Evolutionary conservation across 1,284 basidiomycete species (phyloP).

Genomic region (Microbotryomycetes sp.): DNA sequence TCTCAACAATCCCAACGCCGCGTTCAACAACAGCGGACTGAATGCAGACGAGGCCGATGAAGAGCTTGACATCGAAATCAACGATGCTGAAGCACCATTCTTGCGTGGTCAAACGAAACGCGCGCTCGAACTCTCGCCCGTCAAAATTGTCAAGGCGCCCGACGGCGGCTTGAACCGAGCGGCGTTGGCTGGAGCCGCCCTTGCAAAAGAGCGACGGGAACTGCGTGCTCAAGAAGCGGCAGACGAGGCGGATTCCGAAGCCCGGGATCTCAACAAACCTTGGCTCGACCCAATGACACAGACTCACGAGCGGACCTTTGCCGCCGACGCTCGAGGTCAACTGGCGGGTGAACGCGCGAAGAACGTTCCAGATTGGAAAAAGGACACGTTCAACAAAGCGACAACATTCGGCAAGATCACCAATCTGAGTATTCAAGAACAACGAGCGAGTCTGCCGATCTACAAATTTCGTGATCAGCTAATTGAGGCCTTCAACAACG

Average conservation of each 20-base stretch:
- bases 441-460: conserved; percentile 83
- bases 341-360: conserved; percentile 51
- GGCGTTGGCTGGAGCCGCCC: conserved; percentile 81
- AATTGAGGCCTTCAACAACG: conserved; percentile 83
- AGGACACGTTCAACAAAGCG: conserved; percentile 90
- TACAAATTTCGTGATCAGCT: conserved; percentile 91
- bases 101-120: conserved; percentile 91
- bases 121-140: conserved; percentile 89
- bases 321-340: conserved; percentile 83
- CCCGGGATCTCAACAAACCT: conserved; percentile 84
- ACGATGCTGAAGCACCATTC: conserved; percentile 95
- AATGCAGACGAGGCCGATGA: conserved; percentile 77
- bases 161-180: conserved; percentile 72
- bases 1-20: conserved; percentile 52
- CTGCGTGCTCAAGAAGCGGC: conserved; percentile 89
- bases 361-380: conserved; percentile 84
- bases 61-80: conserved; percentile 93
- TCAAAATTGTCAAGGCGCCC: conserved; percentile 74
- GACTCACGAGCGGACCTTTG: conserved; percentile 77
- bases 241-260: conserved; percentile 87
- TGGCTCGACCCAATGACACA: conserved; percentile 99
- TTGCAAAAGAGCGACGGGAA: conserved; percentile 93
- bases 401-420: conserved; percentile 94
- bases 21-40: conserved; percentile 7
- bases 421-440: conserved; percentile 83